These are phyloP conservation scores for Wallacemonas sp. DNA, from an alignment of 208 protist species.

Conservation along the genomic window DNA sequence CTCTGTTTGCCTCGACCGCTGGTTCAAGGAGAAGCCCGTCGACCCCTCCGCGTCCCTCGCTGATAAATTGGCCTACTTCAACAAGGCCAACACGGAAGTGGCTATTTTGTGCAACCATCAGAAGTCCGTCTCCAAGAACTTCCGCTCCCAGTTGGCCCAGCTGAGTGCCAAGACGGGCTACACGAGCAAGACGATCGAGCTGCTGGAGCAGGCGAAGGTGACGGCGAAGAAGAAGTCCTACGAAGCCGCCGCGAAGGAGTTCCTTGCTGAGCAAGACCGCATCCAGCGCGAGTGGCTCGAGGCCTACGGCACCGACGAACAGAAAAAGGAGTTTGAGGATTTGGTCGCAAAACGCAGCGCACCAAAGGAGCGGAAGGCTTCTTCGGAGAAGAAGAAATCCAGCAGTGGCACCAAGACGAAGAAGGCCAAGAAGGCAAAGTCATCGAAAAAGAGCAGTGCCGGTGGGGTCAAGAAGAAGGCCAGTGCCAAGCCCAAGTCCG, in stretches of 20 bases:
- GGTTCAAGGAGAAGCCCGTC: slow-evolving; percentile 93
- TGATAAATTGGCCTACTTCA: slow-evolving; percentile 97
- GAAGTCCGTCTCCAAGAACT: slow-evolving; percentile 93
- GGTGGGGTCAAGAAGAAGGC: slow-evolving; percentile 40
- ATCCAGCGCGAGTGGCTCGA: slow-evolving; percentile 89
- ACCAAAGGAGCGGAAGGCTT: slow-evolving; percentile 23
- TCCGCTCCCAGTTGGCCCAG: slow-evolving; percentile 74
- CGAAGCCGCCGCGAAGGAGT: slow-evolving; percentile 80
- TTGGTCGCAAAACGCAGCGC: slow-evolving; percentile 66
- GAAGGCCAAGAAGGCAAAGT: slow-evolving; percentile 31
- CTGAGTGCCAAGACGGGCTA: slow-evolving; percentile 81
- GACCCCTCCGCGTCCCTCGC: slow-evolving; percentile 56
- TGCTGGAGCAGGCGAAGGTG: slow-evolving; percentile 69
- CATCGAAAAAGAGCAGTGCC: slow-evolving; percentile 37
- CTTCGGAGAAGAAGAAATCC: slow-evolving; percentile 29
- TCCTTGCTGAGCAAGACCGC: slow-evolving; percentile 83
- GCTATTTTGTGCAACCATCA: slow-evolving; percentile 99
- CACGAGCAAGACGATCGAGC: slow-evolving; percentile 72
- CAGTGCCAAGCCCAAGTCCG: slow-evolving; percentile 44
- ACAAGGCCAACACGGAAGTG: slow-evolving; percentile 97
- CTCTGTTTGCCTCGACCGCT: slow-evolving; percentile 96
- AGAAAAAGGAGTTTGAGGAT: slow-evolving; percentile 86
- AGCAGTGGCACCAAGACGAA: slow-evolving; percentile 28
- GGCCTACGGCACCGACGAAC: slow-evolving; percentile 84
- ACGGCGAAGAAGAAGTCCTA: slow-evolving; percentile 64